These are phyloP conservation scores for Epichloe brachyelytri DNA, from an alignment of 2,329 filamentous ascomycete species.

Conservation along the genomic window DNA sequence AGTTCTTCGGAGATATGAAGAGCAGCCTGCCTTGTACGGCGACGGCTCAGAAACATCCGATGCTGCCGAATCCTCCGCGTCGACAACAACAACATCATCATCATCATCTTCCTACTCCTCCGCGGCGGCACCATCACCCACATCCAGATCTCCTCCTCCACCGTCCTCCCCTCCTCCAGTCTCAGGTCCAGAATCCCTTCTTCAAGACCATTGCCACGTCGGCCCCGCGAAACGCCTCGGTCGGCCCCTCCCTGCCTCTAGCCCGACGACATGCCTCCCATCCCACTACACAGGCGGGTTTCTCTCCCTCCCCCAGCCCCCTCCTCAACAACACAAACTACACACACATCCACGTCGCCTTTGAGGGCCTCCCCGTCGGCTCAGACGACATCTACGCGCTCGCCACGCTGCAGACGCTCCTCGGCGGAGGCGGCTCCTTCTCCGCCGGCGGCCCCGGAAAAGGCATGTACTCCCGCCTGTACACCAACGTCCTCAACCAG, in stretches of 20 bases:
- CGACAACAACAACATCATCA: slow-evolving; percentile 15
- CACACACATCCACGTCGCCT: slow-evolving; percentile 89
- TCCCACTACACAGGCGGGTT: slow-evolving; percentile 91
- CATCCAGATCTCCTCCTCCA: slow-evolving; percentile 19
- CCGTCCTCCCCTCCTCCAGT: slow-evolving; percentile 42
- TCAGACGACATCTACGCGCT: slow-evolving; percentile 93
- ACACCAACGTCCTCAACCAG: slow-evolving; percentile 96
- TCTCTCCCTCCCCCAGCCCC: slow-evolving; percentile 67
- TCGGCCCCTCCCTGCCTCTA: slow-evolving; percentile 24
- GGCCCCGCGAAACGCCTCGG: slow-evolving; percentile 47
- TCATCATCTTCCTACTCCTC: slow-evolving; percentile 20
- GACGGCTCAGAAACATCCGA: slow-evolving; percentile 41
- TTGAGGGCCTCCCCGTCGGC: slow-evolving; percentile 84
- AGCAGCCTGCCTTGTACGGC: slow-evolving; percentile 15
- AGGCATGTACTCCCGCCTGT: slow-evolving; percentile 96
- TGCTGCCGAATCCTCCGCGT: slow-evolving; percentile 23
- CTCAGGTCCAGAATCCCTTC: slow-evolving; percentile 74
- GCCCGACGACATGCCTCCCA: slow-evolving; percentile 44
- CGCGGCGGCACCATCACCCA: slow-evolving; percentile 16
- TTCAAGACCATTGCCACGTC: slow-evolving; percentile 80
- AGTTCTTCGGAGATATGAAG: slow-evolving; percentile 89
- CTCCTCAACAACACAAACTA: slow-evolving; percentile 67
- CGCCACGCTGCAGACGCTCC: slow-evolving; percentile 86
- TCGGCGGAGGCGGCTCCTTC: slow-evolving; percentile 92
- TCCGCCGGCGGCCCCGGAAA: slow-evolving; percentile 93